Evolutionary conservation across 345 rosid species (phyloP), one percentile per base, ranked within the genome.

Genomic region (Rhodamnia argentea): DNA sequence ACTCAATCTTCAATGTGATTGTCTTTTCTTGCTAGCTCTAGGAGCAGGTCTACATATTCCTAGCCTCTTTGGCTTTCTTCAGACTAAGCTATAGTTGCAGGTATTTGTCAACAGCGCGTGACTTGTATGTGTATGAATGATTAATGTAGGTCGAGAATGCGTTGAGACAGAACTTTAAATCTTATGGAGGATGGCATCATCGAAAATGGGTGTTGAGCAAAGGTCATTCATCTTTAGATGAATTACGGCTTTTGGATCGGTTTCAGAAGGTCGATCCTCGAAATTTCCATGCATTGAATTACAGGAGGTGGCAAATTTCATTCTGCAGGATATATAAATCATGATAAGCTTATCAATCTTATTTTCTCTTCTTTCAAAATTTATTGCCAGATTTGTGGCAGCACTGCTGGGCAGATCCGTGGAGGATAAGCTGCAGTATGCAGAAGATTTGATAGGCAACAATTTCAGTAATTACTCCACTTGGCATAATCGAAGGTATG

Each of bases 391-490:
- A 90, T 96, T 95, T 92, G 95, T 97, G 83, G 93, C 93, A 9
- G 90, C 87, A 18, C 91, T 91, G 88, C 93, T 96, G 93, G 93
- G 93, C 62, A 93, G 93, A 87, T 93, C 98, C 4, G 89, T 92
- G 27, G 93, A 93, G 91, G 98, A 97, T 90, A 99, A 97, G 75
- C 83, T 96, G 87, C 89, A 94, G 88, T 90, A 94, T 81, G 94
- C 96, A 3, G 90, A 92, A 86, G 90, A 91, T 88, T 87, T 94
- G 91, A 96, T 97, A 57, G 85, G 87, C 85, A 87, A 56, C 1
- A 92, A 95, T 91, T 90, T 97, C 89, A 96, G 99, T 90, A 96
- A 94, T 91, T 97, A 97, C 90, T 97, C 99, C 82, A 99, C 98
- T 1, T 96, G 99, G 99, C 99, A 97, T 88, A 94, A 95, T 91